These are phyloP conservation scores for Farysia itapuensis DNA, from an alignment of 1,284 basidiomycete genomes.

Conservation along the genomic window DNA sequence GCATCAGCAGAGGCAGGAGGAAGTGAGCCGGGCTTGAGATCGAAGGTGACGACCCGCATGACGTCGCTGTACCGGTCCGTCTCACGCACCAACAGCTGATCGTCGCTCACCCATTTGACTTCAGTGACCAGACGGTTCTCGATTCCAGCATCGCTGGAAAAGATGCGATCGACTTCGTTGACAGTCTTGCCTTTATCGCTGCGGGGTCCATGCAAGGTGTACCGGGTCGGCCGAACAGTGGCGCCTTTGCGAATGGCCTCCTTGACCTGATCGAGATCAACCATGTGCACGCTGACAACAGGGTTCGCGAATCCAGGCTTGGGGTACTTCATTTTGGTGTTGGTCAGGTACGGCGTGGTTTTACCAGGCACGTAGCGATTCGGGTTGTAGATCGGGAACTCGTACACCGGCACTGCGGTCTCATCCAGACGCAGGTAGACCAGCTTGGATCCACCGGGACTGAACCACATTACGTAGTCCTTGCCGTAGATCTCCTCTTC, in stretches of 20 bases:
- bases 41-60: constrained; percentile 40
- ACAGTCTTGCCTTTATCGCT: constrained; percentile 41
- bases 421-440: constrained; percentile 88
- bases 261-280: constrained; percentile 40
- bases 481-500: constrained; percentile 67
- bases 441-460: constrained; percentile 75
- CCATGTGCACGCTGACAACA: constrained; percentile 75
- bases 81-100: constrained; percentile 79
- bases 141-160: constrained; percentile 65
- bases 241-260: constrained; percentile 5
- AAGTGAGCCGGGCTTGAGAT: constrained; percentile 3
- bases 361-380: constrained; percentile 23
- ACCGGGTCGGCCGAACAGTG: constrained; percentile 9
- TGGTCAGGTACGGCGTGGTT: constrained; percentile 41
- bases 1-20: constrained; percentile 1
- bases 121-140: constrained; percentile 70
- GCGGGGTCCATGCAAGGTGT: constrained; percentile 18
- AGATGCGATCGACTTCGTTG: constrained; percentile 61
- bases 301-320: constrained; percentile 88
- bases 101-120: constrained; percentile 79
- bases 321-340: constrained; percentile 60
- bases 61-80: constrained; percentile 65
- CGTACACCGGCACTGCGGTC: constrained; percentile 79
- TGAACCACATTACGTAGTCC: constrained; percentile 86
- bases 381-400: constrained; percentile 82